Evolutionary conservation across 768 basidiomycete genomes (phyloP).

Genomic region (Boletus patriciae): DNA sequence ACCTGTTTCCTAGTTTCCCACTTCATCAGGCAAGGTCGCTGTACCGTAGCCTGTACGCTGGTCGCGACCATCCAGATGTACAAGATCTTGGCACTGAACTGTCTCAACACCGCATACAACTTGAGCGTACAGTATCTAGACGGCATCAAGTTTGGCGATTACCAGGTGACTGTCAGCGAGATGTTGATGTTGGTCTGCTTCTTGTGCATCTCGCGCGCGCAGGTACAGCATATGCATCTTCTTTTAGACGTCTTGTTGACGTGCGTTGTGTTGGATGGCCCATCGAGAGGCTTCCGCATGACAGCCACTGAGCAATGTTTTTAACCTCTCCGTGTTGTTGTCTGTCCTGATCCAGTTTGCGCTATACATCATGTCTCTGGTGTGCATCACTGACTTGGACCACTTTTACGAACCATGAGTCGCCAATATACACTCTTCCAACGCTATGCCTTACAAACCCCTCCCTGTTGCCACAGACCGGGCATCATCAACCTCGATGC

Average conservation of each 20-base stretch:
- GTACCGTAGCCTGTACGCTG: too few relatives aligned
- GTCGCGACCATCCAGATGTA: constrained; percentile 99
- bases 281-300: constrained; percentile 92
- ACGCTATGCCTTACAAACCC: not conserved
- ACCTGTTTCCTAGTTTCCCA: constrained; percentile 68
- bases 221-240: constrained; percentile 54
- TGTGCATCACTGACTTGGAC: constrained; percentile 91
- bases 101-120: constrained; percentile 98
- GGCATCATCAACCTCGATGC: constrained; percentile 91
- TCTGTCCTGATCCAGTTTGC: constrained; percentile 94
- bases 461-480: constrained; percentile 39
- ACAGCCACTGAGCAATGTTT: constrained; percentile 92
- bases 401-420: constrained; percentile 75
- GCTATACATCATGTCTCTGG: constrained; percentile 83
- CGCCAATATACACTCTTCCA: not conserved
- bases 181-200: constrained; percentile 96
- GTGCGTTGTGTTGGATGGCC: constrained; percentile 64
- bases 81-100: constrained; percentile 97
- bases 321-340: constrained; percentile 92
- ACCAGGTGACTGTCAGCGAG: constrained; percentile 95
- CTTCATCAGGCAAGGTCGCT: constrained; percentile 97
- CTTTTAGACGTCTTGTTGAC: not conserved
- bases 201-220: constrained; percentile 95
- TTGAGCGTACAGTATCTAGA: constrained; percentile 96
- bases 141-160: constrained; percentile 99